Evolutionary conservation across 371 early-diverging fungal species (phyloP), one percentile per base, ranked within the genome.

Genomic region (Apophysomyces variabilis): DNA sequence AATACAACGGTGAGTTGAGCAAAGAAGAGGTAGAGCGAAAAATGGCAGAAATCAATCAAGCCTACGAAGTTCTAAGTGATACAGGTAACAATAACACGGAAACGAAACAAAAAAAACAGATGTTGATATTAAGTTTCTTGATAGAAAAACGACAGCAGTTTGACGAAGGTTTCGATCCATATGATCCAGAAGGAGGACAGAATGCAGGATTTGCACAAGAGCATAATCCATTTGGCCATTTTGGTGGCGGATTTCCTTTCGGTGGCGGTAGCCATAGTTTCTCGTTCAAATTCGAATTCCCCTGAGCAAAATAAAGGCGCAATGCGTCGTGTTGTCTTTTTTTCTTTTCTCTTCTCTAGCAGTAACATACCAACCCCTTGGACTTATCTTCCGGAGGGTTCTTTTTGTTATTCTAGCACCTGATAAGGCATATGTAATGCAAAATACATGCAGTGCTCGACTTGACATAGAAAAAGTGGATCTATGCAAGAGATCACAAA

Each of bases 101-200:
- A 26, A 26, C 26, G 3, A 3, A 1, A 26, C 1, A 26, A 26
- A 3, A 2, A 26, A 26, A 26, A 26, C 32, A 26, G 12, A 7
- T 32, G 38, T 59, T 67, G 70, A 72, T 26, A 58, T 43, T 57
- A 14, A 12, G 12, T 4, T 39, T 8, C 69, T 36, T 8, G 46
- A 44, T 65, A 74, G 90, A 91, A 59, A 69, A 77, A 69, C 82
- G 92, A 36, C 82, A 79, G 54, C 85, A 87, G 66, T 96, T 88
- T 68, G 97, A 98, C 75, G 91, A 90, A 67, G 99, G 99, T 5
- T 90, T 90, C 57, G 99, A 98, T 80, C 97, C 97, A 7, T 94
- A 94, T 74, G 96, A 95, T 67, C 93, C 93, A 43, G 83, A 76
- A 14, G 82, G 77, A 61, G 87, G 85, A 7, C 78, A 74, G 35